These are phyloP conservation scores for Termitomyces sp. DNA, from an alignment of 768 basidiomycete species.

Conservation along the genomic window DNA sequence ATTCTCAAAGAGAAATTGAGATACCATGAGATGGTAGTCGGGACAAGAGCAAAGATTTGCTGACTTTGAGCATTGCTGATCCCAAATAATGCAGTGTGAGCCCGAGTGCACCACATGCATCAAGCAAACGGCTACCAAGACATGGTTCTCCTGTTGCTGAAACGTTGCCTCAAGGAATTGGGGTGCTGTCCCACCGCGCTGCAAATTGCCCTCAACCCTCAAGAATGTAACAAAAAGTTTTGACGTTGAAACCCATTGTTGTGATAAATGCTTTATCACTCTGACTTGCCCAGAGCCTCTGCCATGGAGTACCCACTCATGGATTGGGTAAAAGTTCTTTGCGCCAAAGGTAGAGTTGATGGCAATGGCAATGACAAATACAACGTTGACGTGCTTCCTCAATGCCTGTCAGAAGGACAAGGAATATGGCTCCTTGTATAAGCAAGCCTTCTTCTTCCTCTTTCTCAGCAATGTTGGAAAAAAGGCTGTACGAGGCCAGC, in stretches of 20 bases:
- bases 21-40: conserved; percentile 32
- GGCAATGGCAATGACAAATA: neutral
- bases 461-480: too few relatives aligned
- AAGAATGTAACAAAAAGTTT: neutral
- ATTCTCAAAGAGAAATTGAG: conserved; percentile 28
- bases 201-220: neutral
- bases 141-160: conserved; percentile 19
- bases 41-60: conserved; percentile 43
- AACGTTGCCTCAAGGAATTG: too few relatives aligned
- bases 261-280: neutral
- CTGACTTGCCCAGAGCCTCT: neutral
- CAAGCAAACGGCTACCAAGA: conserved; percentile 25
- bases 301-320: neutral
- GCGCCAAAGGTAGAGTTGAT: neutral
- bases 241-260: neutral
- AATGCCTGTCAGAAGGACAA: neutral
- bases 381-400: neutral
- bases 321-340: neutral
- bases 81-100: conserved; percentile 37
- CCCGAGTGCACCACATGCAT: conserved; percentile 39
- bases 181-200: too few relatives aligned
- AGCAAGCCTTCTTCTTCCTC: neutral
- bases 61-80: conserved; percentile 40
- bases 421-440: neutral
- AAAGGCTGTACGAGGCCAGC: too few relatives aligned